Evolutionary conservation across 805 yeast species (phyloP).

Genomic region (Nakazawaea pomicola): DNA sequence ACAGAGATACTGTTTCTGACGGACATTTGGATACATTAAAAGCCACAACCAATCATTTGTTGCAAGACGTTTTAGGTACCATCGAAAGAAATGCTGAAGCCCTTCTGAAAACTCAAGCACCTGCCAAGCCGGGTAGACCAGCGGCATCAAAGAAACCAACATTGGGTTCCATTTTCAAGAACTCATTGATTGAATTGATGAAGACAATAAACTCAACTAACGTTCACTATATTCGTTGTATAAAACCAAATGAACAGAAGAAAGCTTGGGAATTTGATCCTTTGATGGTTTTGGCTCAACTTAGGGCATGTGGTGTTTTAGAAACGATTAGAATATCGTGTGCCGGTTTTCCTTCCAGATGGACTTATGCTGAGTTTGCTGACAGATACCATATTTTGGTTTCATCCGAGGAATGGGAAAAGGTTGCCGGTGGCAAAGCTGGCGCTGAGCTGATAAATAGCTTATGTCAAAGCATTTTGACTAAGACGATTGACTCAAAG

Average conservation of each 20-base stretch:
- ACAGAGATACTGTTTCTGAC: constrained; percentile 95
- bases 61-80: constrained; percentile 59
- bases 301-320: constrained; percentile 97
- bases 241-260: constrained; percentile 92
- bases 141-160: constrained; percentile 69
- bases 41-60: constrained; percentile 59
- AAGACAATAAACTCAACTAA: constrained; percentile 88
- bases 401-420: constrained; percentile 63
- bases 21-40: constrained; percentile 86
- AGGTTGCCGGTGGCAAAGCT: constrained; percentile 47
- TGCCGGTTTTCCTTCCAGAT: constrained; percentile 96
- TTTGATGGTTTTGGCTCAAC: constrained; percentile 89
- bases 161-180: constrained; percentile 89
- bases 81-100: constrained; percentile 54
- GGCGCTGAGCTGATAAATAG: constrained; percentile 52
- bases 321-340: constrained; percentile 96
- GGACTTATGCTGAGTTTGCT: constrained; percentile 93
- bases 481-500: constrained; percentile 56
- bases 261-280: constrained; percentile 96
- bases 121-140: constrained; percentile 29
- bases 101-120: constrained; percentile 27
- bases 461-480: constrained; percentile 66
- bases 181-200: constrained; percentile 90
- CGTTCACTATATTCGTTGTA: constrained; percentile 95
- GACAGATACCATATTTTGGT: constrained; percentile 81